These are phyloP conservation scores for Aspergillus nidulans DNA, from an alignment of 495 filamentous ascomycete genomes.

Conservation along the genomic window DNA sequence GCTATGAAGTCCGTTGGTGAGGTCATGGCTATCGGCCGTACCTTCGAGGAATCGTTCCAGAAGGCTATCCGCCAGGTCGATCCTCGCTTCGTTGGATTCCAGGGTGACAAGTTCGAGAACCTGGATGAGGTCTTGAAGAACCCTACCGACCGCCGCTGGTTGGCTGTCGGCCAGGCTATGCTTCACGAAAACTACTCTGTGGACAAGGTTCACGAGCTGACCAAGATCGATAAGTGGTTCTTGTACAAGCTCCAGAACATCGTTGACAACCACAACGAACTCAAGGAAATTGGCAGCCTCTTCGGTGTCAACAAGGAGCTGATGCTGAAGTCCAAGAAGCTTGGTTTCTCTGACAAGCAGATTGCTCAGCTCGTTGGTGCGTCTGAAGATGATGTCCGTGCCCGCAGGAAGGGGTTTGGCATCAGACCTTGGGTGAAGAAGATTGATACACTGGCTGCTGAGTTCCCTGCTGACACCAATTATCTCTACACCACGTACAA, in stretches of 20 bases:
- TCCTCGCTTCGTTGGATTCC: constrained; percentile 85
- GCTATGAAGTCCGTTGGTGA: constrained; percentile 99
- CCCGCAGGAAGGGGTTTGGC: constrained; percentile 76
- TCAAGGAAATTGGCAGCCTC: constrained; percentile 83
- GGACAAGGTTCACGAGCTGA: constrained; percentile 83
- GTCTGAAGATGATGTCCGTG: constrained; percentile 85
- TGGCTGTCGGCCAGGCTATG: constrained; percentile 97
- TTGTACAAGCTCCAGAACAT: constrained; percentile 96
- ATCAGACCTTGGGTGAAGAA: constrained; percentile 92
- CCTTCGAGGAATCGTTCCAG: constrained; percentile 98
- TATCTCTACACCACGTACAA: constrained; percentile 99
- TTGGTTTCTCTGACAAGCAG: constrained; percentile 95
- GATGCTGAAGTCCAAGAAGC: constrained; percentile 86
- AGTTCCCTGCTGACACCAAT: constrained; percentile 97
- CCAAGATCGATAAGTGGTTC: constrained; percentile 99
- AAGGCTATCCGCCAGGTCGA: constrained; percentile 97
- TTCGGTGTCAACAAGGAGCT: constrained; percentile 83
- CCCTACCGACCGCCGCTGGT: constrained; percentile 91
- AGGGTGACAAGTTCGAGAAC: constrained; percentile 90
- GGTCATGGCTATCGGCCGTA: constrained; percentile 98
- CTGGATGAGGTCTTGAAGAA: constrained; percentile 86
- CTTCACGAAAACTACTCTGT: constrained; percentile 92
- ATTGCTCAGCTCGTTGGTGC: constrained; percentile 82
- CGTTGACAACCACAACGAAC: constrained; percentile 79
- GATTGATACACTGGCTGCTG: constrained; percentile 93